Evolutionary conservation across 805 yeast genomes (phyloP).

Genomic region (Yamadazyma sp.): DNA sequence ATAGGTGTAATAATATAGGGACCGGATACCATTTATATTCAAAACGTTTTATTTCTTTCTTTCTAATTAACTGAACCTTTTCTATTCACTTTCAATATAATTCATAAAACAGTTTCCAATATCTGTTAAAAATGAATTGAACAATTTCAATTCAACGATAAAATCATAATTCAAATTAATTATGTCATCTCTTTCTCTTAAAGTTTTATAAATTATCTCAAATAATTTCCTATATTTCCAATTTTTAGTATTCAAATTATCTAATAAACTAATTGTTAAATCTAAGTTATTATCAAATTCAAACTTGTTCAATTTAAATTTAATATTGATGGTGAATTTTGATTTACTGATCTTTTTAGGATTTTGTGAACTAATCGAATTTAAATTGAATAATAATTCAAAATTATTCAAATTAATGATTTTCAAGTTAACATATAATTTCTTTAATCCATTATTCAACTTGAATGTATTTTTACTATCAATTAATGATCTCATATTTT

Average conservation of each 20-base stretch:
- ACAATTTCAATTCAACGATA: conserved; percentile 23
- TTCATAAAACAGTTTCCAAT: conserved; percentile 26
- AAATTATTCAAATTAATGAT: conserved; percentile 27
- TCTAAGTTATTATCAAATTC: conserved; percentile 15
- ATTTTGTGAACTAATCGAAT: conserved; percentile 19
- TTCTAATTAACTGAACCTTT: no score
- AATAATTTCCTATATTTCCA: conserved; percentile 36
- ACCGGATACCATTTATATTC: no score
- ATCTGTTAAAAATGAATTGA: conserved; percentile 28
- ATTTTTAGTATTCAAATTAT: conserved; percentile 35
- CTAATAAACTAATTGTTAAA: conserved; percentile 29
- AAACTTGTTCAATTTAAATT: conserved; percentile 30
- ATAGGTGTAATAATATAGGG: no score
- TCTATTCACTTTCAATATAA: conserved; percentile 12
- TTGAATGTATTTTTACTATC: conserved; percentile 9
- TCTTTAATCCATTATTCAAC: conserved; percentile 29
- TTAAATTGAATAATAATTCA: conserved; percentile 30
- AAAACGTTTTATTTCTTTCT: no score
- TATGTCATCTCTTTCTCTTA: conserved; percentile 12
- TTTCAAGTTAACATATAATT: conserved; percentile 30
- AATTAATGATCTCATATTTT: conserved; percentile 15
- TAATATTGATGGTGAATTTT: conserved; percentile 25
- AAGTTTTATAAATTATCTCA: conserved; percentile 30
- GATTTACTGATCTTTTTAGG: conserved; percentile 35
- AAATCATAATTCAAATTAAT: conserved; percentile 40